Conservation (phyloP, 495 filamentous ascomycete genomes). For the Penicillium argentinense region DNA sequence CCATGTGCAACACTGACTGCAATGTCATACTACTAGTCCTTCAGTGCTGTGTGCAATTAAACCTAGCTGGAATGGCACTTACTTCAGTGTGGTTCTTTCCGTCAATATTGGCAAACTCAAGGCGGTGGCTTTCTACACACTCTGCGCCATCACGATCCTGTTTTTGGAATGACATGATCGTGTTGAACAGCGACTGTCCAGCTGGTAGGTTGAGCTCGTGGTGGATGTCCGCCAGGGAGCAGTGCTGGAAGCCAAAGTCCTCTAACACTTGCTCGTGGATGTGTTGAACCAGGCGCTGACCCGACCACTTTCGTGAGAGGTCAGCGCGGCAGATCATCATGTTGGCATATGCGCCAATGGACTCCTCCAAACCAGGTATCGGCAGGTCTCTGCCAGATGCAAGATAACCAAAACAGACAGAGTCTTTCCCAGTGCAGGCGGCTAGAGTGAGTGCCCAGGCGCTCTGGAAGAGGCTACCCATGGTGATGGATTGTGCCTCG, state of each 20-base stretch:
- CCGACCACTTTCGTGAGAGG: too few species aligned
- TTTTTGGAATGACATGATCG: not conserved
- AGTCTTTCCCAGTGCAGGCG: conserved; percentile 31
- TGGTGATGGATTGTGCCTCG: conserved; percentile 9
- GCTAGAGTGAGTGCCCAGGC: conserved; percentile 44
- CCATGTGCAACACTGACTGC: too few species aligned
- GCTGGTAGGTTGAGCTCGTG: not conserved
- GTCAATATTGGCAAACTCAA: too few species aligned
- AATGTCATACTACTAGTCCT: too few species aligned
- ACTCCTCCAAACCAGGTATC: conserved; percentile 27
- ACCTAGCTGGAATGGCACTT: too few species aligned
- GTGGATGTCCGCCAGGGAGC: conserved; percentile 34
- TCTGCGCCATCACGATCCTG: too few species aligned
- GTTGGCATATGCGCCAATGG: conserved; percentile 40
- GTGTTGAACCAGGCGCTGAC: conserved; percentile 14
- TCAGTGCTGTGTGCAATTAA: too few species aligned
- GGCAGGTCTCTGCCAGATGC: conserved; percentile 28
- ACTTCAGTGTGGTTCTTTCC: too few species aligned
- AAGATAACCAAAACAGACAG: conserved; percentile 40
- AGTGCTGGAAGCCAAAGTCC: too few species aligned
- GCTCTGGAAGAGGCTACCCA: conserved; percentile 32
- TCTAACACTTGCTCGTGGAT: conserved; percentile 41
- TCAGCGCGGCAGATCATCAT: conserved; percentile 32
- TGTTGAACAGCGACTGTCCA: conserved; percentile 3
- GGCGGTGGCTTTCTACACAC: too few species aligned